Percentiles rank a stretch among this genome's conserved stretches.
phyloP scores from a whole-genome alignment of 1,284 basidiomycete genomes.

The Tetrapyrgos nigripes region DNA sequence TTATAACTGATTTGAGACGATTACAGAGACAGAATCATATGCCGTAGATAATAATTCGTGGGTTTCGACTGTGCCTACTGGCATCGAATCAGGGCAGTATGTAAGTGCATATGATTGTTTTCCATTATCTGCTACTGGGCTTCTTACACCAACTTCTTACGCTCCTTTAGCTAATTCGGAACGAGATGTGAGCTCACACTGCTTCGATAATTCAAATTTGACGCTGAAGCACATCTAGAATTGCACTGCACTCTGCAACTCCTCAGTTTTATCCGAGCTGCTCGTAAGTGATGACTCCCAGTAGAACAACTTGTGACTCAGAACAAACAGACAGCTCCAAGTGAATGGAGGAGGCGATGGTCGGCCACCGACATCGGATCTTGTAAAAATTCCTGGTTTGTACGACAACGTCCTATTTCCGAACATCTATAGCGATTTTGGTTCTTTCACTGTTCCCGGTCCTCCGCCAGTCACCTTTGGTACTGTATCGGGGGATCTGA shows the following conservation, averaged over 20 bases:
- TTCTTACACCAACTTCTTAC: neutral
- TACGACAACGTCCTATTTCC: slow-evolving; percentile 40
- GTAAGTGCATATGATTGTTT: slow-evolving; percentile 28
- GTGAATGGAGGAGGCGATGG: slow-evolving; percentile 43
- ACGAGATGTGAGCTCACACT: slow-evolving; percentile 41
- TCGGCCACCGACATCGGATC: slow-evolving; percentile 37
- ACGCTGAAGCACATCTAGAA: slow-evolving; percentile 27
- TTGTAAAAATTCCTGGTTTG: slow-evolving; percentile 41
- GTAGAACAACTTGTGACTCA: neutral
- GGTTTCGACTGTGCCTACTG: slow-evolving; percentile 41
- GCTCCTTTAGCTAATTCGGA: slow-evolving; percentile 37
- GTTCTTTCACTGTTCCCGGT: slow-evolving; percentile 42
- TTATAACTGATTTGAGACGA: slow-evolving; percentile 1
- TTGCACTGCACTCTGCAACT: slow-evolving; percentile 42
- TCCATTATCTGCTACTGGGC: neutral
- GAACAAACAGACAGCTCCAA: slow-evolving; percentile 24
- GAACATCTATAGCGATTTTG: slow-evolving; percentile 41
- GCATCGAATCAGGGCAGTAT: slow-evolving; percentile 43
- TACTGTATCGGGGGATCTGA: slow-evolving; percentile 24
- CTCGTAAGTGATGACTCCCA: slow-evolving; percentile 34
- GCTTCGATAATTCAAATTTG: neutral
- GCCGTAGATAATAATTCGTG: slow-evolving; percentile 35
- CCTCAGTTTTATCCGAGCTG: slow-evolving; percentile 47
- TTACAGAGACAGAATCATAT: neutral
- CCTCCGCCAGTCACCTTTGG: slow-evolving; percentile 39